Conservation (phyloP, 202 grass and related monocot species). For the Carex arenaria region DNA sequence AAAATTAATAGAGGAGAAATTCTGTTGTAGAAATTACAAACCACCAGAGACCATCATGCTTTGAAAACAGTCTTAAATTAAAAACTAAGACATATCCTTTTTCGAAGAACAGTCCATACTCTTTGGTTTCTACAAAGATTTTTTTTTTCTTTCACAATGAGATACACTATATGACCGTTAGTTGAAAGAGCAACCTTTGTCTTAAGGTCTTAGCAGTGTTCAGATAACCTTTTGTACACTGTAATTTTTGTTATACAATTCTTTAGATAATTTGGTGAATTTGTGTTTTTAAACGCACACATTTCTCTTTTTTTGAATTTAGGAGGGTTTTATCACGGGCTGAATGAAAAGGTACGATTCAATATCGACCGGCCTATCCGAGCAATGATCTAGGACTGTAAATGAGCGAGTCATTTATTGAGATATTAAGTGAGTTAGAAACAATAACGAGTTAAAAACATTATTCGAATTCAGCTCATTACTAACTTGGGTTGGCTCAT, state of each 20-base stretch:
- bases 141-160: too few species aligned
- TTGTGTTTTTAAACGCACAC: background rate
- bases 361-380: background rate
- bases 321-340: background rate
- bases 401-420: too few species aligned
- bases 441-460: too few species aligned
- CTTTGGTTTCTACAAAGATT: too few species aligned
- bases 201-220: background rate
- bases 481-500: too few species aligned
- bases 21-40: background rate
- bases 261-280: background rate
- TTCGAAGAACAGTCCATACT: too few species aligned
- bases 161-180: background rate
- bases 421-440: too few species aligned
- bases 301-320: background rate
- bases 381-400: background rate
- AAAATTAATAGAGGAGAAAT: background rate
- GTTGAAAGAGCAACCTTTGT: background rate
- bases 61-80: background rate
- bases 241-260: background rate
- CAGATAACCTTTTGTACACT: background rate
- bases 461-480: too few species aligned
- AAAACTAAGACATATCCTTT: background rate
- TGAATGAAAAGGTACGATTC: background rate
- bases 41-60: background rate